Percentiles rank a stretch among this genome's conserved stretches.
These are phyloP conservation scores for Udeniomyces megalosporus DNA, from an alignment of 768 basidiomycete species.

Conservation along the genomic window DNA sequence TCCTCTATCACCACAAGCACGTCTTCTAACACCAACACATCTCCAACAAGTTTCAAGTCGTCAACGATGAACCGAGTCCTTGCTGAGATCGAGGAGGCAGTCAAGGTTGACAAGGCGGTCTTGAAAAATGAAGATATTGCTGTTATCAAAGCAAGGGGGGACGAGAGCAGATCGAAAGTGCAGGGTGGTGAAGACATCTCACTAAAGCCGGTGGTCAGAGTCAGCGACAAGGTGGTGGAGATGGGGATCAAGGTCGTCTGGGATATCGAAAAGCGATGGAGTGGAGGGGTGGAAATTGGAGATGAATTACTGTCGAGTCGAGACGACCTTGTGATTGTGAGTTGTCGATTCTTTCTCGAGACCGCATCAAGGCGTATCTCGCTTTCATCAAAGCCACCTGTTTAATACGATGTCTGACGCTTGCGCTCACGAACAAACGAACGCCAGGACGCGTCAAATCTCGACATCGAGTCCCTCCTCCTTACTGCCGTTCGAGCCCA, in stretches of 20 bases:
- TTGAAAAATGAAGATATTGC: too few relatives aligned
- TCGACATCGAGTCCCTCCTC: conserved; percentile 11
- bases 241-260: conserved; percentile 55
- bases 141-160: too few relatives aligned
- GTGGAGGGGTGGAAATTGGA: conserved; percentile 43
- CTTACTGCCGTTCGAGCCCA: background rate
- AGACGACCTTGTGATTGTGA: conserved; percentile 40
- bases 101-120: conserved; percentile 17
- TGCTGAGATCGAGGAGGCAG: conserved; percentile 15
- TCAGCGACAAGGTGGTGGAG: conserved; percentile 51
- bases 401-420: background rate
- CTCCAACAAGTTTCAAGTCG: too few relatives aligned
- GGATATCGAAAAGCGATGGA: conserved; percentile 53
- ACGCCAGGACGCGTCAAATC: conserved; percentile 1
- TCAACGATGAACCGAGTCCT: conserved; percentile 4
- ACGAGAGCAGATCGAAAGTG: too few relatives aligned
- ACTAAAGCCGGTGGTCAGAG: conserved; percentile 24
- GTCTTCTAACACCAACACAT: background rate
- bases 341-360: conserved; percentile 25
- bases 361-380: too few relatives aligned
- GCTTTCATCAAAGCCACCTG: background rate
- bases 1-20: too few relatives aligned
- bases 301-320: conserved; percentile 35
- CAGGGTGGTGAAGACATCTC: too few relatives aligned
- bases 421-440: background rate